phyloP scores from a whole-genome alignment of 768 basidiomycete genomes.

The Pholiota microspora region DNA sequence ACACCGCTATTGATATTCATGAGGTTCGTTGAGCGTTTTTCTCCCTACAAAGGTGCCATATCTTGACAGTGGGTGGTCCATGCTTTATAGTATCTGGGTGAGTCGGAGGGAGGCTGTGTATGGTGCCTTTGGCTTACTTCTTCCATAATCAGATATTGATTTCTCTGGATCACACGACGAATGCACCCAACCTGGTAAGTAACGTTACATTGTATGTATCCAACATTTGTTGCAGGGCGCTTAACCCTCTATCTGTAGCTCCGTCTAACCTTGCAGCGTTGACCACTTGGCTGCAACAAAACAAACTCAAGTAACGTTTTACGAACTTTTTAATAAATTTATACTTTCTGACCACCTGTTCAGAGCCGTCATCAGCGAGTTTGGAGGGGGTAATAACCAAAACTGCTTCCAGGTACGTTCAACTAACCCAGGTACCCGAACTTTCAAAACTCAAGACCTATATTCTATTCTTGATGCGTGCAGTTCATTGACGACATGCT shows the following conservation, averaged over 20 bases:
- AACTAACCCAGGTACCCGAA: neutral
- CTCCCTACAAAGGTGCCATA: neutral
- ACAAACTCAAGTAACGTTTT: constrained; percentile 36
- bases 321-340: neutral
- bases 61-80: constrained; percentile 1
- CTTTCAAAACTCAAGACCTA: neutral
- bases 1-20: constrained; percentile 46
- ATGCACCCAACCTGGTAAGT: constrained; percentile 39
- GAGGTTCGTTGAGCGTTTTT: constrained; percentile 27
- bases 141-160: constrained; percentile 36
- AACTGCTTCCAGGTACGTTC: constrained; percentile 33
- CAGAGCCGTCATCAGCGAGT: constrained; percentile 45
- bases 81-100: constrained; percentile 11
- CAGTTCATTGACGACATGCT: constrained; percentile 39
- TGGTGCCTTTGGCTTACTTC: neutral
- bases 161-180: constrained; percentile 41
- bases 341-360: neutral
- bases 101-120: too few relatives aligned
- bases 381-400: constrained; percentile 42
- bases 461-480: too few relatives aligned
- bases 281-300: constrained; percentile 40
- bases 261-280: constrained; percentile 40
- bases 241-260: constrained; percentile 10
- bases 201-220: too few relatives aligned
- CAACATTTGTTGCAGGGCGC: too few relatives aligned